A percentile compares a stretch with the other conserved stretches of the same genome.
phyloP scores from a whole-genome alignment of 768 basidiomycete genomes.

The Sarcodon sp. region DNA sequence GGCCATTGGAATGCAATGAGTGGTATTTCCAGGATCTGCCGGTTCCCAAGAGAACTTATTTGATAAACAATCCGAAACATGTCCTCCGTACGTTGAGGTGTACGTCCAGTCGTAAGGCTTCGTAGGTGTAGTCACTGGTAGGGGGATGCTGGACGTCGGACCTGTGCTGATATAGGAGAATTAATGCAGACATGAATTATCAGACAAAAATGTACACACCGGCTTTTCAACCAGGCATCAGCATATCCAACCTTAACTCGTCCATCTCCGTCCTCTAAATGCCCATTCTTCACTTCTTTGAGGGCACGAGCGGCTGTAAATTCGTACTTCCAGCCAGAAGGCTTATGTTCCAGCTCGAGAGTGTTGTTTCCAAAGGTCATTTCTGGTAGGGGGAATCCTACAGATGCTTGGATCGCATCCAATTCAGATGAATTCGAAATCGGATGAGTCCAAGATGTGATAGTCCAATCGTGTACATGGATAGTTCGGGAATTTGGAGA shows the following conservation, averaged over 20 bases:
- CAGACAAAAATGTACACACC: constrained; percentile 31
- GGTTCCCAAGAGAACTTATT: constrained; percentile 29
- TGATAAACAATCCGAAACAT: constrained; percentile 15
- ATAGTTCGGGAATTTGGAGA: constrained; percentile 60
- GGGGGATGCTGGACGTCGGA: constrained; percentile 46
- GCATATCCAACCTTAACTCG: constrained; percentile 93
- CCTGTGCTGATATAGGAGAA: constrained; percentile 45
- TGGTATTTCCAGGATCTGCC: constrained; percentile 40
- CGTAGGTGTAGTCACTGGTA: constrained; percentile 60
- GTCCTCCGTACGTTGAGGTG: constrained; percentile 77
- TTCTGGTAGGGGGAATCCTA: constrained; percentile 82
- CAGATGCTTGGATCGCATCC: constrained; percentile 47
- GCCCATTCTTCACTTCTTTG: constrained; percentile 58
- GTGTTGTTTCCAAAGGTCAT: constrained; percentile 92
- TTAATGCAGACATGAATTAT: neutral
- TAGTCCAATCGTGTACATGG: constrained; percentile 50
- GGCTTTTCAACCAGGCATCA: constrained; percentile 85
- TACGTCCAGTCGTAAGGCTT: constrained; percentile 99
- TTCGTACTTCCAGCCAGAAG: constrained; percentile 48
- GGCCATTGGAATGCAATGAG: constrained; percentile 67
- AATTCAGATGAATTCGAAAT: constrained; percentile 72
- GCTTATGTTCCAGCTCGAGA: constrained; percentile 51
- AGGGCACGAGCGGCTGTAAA: constrained; percentile 66
- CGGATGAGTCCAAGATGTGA: constrained; percentile 59
- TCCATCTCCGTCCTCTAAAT: constrained; percentile 70